Evolutionary conservation across 2,329 filamentous ascomycete species (phyloP).

Genomic region (Aureobasidium vineae): DNA sequence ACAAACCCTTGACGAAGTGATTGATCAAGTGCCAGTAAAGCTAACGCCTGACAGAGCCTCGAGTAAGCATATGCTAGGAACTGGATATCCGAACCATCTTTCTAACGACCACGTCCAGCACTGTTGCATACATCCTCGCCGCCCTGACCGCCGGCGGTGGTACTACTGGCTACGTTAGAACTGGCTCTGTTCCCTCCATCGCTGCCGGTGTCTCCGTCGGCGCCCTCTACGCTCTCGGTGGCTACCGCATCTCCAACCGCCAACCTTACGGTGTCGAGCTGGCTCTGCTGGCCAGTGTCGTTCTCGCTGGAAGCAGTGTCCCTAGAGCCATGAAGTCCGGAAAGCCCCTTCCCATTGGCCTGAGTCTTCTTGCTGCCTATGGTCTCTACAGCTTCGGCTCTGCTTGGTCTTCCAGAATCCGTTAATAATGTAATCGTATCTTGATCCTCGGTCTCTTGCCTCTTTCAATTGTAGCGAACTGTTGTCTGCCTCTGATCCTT

Average conservation of each 20-base stretch:
- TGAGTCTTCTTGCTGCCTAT: constrained; percentile 76
- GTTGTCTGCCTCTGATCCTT: neutral
- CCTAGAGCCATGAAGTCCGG: constrained; percentile 78
- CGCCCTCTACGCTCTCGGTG: constrained; percentile 72
- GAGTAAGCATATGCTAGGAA: constrained; percentile 18
- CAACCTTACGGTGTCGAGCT: constrained; percentile 83
- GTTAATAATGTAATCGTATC: constrained; percentile 9
- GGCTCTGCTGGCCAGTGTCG: constrained; percentile 79
- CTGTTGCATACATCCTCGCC: constrained; percentile 73
- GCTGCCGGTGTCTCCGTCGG: constrained; percentile 83
- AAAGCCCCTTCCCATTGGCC: constrained; percentile 78
- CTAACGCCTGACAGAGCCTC: constrained; percentile 26
- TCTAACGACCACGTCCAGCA: constrained; percentile 8
- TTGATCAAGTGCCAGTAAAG: neutral
- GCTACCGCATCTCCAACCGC: constrained; percentile 71
- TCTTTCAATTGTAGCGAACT: neutral
- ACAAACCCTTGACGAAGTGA: neutral
- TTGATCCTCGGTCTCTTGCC: no score
- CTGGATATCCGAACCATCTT: neutral
- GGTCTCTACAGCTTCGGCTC: constrained; percentile 77
- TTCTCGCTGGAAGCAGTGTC: constrained; percentile 80
- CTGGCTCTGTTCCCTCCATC: constrained; percentile 82
- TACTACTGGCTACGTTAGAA: constrained; percentile 79
- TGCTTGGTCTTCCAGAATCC: constrained; percentile 48
- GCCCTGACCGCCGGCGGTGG: constrained; percentile 83